Evolutionary conservation across 495 filamentous ascomycete genomes (phyloP).

Genomic region (Melanomma pulvis-pyrius): DNA sequence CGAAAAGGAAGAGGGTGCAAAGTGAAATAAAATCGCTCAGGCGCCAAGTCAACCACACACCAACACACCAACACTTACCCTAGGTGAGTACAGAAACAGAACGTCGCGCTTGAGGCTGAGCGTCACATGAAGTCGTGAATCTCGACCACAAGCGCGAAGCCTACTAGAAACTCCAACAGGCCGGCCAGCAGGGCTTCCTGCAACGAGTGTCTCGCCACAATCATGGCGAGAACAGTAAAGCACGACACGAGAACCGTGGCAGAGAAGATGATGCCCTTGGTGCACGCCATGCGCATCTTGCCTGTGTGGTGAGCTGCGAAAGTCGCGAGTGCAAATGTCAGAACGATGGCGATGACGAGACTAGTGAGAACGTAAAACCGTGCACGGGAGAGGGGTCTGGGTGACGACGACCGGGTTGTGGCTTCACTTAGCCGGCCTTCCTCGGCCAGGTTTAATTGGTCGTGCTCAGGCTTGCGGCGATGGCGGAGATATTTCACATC

Average conservation of each 20-base stretch:
- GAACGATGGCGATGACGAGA: constrained; percentile 15
- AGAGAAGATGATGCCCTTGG: constrained; percentile 19
- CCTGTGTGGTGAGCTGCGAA: constrained; percentile 19
- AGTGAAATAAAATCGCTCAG: too few relatives aligned
- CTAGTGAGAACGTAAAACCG: constrained; percentile 14
- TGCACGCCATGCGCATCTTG: constrained; percentile 25
- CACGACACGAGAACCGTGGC: constrained; percentile 16
- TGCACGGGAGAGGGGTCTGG: constrained; percentile 3
- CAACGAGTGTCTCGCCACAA: constrained; percentile 15
- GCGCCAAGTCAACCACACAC: too few relatives aligned
- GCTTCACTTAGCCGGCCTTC: constrained; percentile 4
- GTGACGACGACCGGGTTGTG: neutral
- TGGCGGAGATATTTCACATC: constrained; percentile 14
- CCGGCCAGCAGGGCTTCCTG: constrained; percentile 24
- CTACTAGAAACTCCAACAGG: constrained; percentile 15
- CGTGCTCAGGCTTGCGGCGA: constrained; percentile 3
- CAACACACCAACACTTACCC: too few relatives aligned
- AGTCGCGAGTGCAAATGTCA: constrained; percentile 9
- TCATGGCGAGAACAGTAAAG: constrained; percentile 25
- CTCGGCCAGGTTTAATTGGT: constrained; percentile 21
- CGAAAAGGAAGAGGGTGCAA: too few relatives aligned
- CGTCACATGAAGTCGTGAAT: constrained; percentile 28
- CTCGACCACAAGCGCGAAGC: constrained; percentile 23
- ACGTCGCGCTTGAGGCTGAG: neutral
- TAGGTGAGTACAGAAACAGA: neutral